These are phyloP conservation scores for Ogataea paraovalis DNA, from an alignment of 805 yeast species.

Conservation along the genomic window DNA sequence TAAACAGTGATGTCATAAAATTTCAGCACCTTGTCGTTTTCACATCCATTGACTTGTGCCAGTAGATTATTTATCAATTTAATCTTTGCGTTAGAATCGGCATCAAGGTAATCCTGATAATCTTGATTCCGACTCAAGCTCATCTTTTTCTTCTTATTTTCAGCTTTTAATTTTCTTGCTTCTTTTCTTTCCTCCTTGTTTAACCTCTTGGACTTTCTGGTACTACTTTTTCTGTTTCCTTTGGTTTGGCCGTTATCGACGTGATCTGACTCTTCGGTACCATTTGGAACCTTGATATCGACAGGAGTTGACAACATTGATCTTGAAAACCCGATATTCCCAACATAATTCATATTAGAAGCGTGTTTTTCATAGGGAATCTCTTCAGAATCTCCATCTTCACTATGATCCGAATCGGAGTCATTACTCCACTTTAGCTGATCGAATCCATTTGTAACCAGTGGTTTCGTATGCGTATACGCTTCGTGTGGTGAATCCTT, in stretches of 20 bases:
- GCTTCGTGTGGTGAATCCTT: slow-evolving; percentile 14
- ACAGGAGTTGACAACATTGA: background rate
- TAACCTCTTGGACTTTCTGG: background rate
- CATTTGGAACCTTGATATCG: background rate
- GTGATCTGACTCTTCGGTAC: slow-evolving; percentile 1
- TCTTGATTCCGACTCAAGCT: slow-evolving; percentile 1
- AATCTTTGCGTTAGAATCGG: slow-evolving; percentile 13
- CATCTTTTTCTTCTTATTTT: slow-evolving; percentile 8
- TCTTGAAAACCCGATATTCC: slow-evolving; percentile 2
- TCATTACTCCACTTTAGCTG: slow-evolving; percentile 33
- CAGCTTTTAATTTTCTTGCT: slow-evolving; percentile 23
- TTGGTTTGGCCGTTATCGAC: background rate
- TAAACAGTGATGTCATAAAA: slow-evolving; percentile 56
- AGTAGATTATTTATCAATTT: slow-evolving; percentile 16
- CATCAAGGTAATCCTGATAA: background rate
- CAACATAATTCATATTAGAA: slow-evolving; percentile 7
- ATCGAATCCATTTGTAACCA: slow-evolving; percentile 41
- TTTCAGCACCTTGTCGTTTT: slow-evolving; percentile 36
- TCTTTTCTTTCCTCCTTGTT: slow-evolving; percentile 20
- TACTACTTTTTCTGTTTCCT: background rate
- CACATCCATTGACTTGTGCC: slow-evolving; percentile 12
- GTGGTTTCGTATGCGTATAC: background rate
- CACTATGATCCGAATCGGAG: slow-evolving; percentile 19
- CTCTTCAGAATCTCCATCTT: slow-evolving; percentile 20
- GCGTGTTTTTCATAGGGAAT: slow-evolving; percentile 10